Conservation (phyloP, 163 green algal species). For the Scenedesmus sp. region DNA sequence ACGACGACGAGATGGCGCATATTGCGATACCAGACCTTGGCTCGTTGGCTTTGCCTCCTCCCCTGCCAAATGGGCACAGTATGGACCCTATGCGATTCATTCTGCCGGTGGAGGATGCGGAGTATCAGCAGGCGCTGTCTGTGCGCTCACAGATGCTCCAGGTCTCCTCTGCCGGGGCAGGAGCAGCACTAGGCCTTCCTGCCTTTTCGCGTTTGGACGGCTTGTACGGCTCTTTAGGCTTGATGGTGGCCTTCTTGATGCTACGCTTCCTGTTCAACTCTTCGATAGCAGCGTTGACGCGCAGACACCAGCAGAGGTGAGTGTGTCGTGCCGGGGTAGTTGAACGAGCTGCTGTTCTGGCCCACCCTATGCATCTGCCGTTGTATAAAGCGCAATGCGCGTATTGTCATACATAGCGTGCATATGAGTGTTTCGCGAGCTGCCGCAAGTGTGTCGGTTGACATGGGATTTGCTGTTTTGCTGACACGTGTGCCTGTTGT, state of each 20-base stretch:
- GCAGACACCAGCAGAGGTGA: slow-evolving; percentile 9
- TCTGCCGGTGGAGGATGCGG: neutral
- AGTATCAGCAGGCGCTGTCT: slow-evolving; percentile 21
- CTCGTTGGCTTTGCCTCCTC: neutral
- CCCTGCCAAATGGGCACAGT: neutral
- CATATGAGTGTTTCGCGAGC: neutral
- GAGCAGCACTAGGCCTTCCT: neutral
- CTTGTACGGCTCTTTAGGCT: slow-evolving; percentile 21
- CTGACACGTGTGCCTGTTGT: neutral
- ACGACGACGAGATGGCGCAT: neutral
- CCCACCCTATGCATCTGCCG: neutral
- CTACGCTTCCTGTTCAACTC: slow-evolving; percentile 41
- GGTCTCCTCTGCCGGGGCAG: slow-evolving; percentile 1
- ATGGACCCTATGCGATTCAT: slow-evolving; percentile 38
- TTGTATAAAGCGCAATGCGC: neutral
- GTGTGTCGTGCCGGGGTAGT: neutral
- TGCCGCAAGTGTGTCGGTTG: neutral
- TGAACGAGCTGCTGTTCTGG: neutral
- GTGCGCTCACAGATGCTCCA: slow-evolving; percentile 6
- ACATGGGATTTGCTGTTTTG: neutral
- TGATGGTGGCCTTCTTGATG: slow-evolving; percentile 40
- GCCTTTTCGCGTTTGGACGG: slow-evolving; percentile 26
- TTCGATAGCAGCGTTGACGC: neutral
- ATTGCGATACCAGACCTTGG: neutral
- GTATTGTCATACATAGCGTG: no score